Percentiles rank a stretch among this genome's conserved stretches.
Conservation (phyloP, 345 rosid genomes). For the Psidium guajava region DNA sequence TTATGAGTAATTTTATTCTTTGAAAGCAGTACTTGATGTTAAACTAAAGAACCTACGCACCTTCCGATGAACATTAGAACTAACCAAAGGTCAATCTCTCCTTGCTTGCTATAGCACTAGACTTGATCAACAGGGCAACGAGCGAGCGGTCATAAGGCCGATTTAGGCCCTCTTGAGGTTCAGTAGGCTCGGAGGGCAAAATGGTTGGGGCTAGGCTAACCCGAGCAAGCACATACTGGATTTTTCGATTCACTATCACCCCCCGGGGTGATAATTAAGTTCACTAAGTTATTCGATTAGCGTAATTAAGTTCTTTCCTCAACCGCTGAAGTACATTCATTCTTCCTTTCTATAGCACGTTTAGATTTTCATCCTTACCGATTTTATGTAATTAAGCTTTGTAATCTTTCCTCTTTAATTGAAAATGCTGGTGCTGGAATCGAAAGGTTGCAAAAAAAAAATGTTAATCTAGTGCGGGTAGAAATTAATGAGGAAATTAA, state of each 20-base stretch:
- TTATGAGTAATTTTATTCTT: not conserved
- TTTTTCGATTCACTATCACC: not conserved
- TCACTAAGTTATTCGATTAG: not conserved
- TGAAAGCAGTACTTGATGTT: not conserved
- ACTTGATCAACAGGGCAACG: not conserved
- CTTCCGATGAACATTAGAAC: not conserved
- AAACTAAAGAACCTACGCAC: not conserved
- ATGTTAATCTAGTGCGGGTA: not conserved
- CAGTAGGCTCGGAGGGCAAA: not conserved
- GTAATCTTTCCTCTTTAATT: not conserved
- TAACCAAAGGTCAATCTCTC: not conserved
- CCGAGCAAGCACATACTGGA: not conserved
- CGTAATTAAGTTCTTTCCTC: not conserved
- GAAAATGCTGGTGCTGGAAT: not conserved
- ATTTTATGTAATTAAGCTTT: not conserved
- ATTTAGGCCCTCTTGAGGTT: not conserved
- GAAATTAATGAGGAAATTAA: not conserved
- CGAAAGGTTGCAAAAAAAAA: not conserved
- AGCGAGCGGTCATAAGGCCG: not conserved
- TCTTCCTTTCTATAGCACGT: not conserved
- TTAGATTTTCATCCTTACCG: not conserved
- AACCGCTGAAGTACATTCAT: not conserved
- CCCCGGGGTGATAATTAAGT: too few relatives aligned
- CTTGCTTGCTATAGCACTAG: accelerated
- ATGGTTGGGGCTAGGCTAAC: not conserved